phyloP scores from a whole-genome alignment of 495 filamentous ascomycete species.

The Neurospora sp. region DNA sequence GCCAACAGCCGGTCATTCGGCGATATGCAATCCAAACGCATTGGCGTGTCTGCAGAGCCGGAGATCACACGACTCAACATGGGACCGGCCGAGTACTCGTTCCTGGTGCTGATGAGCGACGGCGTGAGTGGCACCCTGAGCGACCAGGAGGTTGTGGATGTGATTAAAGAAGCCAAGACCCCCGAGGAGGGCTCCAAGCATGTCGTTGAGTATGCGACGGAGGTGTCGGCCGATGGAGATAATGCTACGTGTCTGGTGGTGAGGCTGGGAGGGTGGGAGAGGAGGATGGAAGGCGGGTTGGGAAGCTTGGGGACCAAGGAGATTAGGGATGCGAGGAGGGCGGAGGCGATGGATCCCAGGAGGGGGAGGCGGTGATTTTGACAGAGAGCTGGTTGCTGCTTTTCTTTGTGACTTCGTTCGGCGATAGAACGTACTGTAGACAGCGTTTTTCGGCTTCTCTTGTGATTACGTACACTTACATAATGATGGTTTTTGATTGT shows the following conservation, averaged over 20 bases:
- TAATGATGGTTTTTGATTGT: not conserved
- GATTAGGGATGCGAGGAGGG: constrained; percentile 70
- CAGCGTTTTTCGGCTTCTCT: not conserved
- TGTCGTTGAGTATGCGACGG: constrained; percentile 77
- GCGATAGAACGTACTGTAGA: not conserved
- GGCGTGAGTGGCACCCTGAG: constrained; percentile 71
- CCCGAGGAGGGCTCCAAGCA: constrained; percentile 73
- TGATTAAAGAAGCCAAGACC: constrained; percentile 85
- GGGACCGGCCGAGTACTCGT: constrained; percentile 69
- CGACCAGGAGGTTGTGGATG: constrained; percentile 92
- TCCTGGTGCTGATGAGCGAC: constrained; percentile 79
- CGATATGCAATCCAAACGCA: constrained; percentile 79
- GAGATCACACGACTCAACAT: constrained; percentile 69
- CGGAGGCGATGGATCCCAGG: constrained; percentile 77
- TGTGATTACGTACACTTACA: not conserved
- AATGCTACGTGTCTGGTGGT: constrained; percentile 95
- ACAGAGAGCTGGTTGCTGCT: no score
- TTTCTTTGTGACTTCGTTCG: not conserved
- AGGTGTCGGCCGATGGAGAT: constrained; percentile 71
- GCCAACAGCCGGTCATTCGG: constrained; percentile 93
- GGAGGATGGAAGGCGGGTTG: constrained; percentile 74
- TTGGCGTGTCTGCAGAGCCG: constrained; percentile 89
- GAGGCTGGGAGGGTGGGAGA: constrained; percentile 88
- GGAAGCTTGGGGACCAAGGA: constrained; percentile 87
- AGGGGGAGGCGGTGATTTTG: constrained; percentile 39